Percentiles rank a stretch among this genome's conserved stretches.
phyloP scores from a whole-genome alignment of 192 early-diverging fungal species.

The Jimgerdemannia flammicorona region DNA sequence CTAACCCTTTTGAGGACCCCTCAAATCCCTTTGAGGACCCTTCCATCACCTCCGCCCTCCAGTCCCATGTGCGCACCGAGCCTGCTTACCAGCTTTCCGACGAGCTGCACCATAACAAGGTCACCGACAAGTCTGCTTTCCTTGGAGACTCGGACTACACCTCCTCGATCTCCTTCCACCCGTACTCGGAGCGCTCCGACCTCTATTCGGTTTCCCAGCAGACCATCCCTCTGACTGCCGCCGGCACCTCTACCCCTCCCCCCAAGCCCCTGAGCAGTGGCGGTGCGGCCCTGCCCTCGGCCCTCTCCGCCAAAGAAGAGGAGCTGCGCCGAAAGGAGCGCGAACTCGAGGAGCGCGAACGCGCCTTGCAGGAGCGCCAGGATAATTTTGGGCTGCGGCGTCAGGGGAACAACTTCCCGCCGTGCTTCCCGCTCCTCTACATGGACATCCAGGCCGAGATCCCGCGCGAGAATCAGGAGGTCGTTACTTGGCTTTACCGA shows the following conservation, averaged over 20 bases:
- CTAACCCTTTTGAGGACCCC: conserved; percentile 31
- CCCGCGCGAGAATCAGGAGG: conserved; percentile 57
- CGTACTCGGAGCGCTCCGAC: not conserved
- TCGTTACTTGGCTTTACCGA: conserved; percentile 64
- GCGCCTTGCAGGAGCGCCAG: conserved; percentile 60
- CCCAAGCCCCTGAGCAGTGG: too few relatives aligned
- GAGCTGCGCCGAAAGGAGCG: conserved; percentile 71
- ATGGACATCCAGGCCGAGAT: conserved; percentile 74
- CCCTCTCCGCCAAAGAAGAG: conserved; percentile 53
- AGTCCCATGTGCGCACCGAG: conserved; percentile 15
- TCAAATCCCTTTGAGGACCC: conserved; percentile 38
- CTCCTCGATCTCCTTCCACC: not conserved
- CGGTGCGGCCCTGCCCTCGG: not conserved
- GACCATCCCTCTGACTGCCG: not conserved
- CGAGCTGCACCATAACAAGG: conserved; percentile 3
- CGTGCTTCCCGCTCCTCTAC: conserved; percentile 80
- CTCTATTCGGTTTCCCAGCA: not conserved
- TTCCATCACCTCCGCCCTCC: conserved; percentile 31
- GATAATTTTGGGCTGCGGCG: conserved; percentile 52
- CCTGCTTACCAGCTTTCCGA: conserved; percentile 7
- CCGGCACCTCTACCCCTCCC: not conserved
- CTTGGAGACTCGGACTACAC: not conserved
- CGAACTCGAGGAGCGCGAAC: conserved; percentile 74
- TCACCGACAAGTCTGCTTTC: not conserved
- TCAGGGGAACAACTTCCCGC: conserved; percentile 74